These are phyloP conservation scores for Fusarium sarcochroum DNA, from an alignment of 2,329 filamentous ascomycete genomes.

Conservation along the genomic window DNA sequence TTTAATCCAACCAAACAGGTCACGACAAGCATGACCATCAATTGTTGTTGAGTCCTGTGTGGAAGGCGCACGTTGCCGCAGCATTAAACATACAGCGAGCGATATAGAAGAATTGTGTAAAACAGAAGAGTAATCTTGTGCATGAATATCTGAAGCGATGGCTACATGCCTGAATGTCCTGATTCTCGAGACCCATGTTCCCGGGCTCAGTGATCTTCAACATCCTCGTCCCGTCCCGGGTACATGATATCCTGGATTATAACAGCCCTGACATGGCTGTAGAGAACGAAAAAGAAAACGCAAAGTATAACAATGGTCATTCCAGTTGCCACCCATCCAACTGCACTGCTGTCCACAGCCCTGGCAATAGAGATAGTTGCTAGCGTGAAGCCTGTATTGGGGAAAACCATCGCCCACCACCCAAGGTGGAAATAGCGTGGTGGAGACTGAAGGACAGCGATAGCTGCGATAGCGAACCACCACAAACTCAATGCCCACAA, in stretches of 20 bases:
- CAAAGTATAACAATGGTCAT: conserved; percentile 64
- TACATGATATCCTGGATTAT: conserved; percentile 68
- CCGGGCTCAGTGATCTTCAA: conserved; percentile 59
- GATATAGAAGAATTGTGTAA: no score
- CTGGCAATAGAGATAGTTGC: conserved; percentile 67
- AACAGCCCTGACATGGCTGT: conserved; percentile 60
- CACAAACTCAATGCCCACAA: conserved; percentile 74
- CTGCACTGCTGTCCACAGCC: conserved; percentile 58
- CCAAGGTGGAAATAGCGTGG: conserved; percentile 69
- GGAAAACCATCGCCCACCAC: conserved; percentile 75
- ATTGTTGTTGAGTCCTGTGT: no score
- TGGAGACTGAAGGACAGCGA: conserved; percentile 53
- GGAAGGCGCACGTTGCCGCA: no score
- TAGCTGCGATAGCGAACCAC: conserved; percentile 63
- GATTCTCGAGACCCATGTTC: not conserved
- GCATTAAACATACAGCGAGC: no score
- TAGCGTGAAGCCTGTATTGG: conserved; percentile 71
- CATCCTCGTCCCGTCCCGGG: conserved; percentile 65
- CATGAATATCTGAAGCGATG: not conserved
- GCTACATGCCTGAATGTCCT: not conserved
- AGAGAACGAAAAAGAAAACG: conserved; percentile 61
- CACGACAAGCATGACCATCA: no score
- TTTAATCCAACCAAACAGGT: no score
- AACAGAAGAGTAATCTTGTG: no score
- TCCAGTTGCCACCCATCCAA: conserved; percentile 63